Conservation (phyloP, 352 stramenopile genomes). For the Pythium dissotocum region DNA sequence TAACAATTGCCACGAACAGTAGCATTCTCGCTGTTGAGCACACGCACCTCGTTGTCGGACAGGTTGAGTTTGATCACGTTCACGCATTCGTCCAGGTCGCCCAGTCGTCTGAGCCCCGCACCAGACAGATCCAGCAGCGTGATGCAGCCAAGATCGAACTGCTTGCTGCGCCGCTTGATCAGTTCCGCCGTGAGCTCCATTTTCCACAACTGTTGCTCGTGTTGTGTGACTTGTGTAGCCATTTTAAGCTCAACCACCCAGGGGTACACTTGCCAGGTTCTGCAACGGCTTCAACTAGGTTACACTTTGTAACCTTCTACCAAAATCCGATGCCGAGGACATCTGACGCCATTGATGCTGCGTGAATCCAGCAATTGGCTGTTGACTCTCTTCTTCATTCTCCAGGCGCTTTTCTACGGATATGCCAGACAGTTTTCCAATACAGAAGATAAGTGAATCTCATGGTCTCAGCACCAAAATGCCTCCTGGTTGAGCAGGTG, state of each 20-base stretch:
- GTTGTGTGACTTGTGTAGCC: not conserved
- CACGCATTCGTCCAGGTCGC: conserved; percentile 46
- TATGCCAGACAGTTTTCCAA: not conserved
- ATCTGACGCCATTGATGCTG: not conserved
- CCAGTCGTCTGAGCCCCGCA: conserved; percentile 39
- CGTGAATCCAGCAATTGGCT: not conserved
- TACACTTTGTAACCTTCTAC: not conserved
- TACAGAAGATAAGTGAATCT: not conserved
- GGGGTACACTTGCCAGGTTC: not conserved
- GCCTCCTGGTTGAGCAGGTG: not conserved
- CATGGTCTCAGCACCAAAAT: not conserved
- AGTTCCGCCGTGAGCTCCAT: conserved; percentile 69
- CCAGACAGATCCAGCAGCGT: conserved; percentile 61
- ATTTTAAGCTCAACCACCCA: not conserved
- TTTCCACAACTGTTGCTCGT: not conserved
- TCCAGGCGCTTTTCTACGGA: not conserved
- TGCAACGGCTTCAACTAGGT: conserved; percentile 3
- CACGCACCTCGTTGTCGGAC: conserved; percentile 44
- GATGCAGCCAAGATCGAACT: conserved; percentile 74
- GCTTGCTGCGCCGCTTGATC: conserved; percentile 73
- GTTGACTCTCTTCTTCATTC: not conserved
- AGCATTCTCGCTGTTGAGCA: not conserved
- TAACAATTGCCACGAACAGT: not conserved
- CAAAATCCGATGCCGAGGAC: not conserved
- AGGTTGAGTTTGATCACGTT: conserved; percentile 64